phyloP scores from a whole-genome alignment of 1,284 basidiomycete species.

The Baeospora myosura region DNA sequence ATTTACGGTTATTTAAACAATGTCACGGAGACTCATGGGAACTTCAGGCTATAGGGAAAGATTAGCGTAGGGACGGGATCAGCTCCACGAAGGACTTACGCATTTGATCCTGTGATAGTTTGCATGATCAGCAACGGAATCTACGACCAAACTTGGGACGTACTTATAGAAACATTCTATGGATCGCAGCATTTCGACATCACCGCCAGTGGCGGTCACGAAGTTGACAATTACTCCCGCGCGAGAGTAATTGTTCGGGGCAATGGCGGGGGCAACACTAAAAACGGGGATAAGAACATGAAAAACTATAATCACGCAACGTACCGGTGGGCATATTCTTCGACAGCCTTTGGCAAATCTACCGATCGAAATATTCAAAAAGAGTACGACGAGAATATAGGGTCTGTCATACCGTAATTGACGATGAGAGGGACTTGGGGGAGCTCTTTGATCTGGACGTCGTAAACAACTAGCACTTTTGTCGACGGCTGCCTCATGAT shows the following conservation, averaged over 20 bases:
- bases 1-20: slow-evolving; percentile 55
- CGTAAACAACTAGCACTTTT: slow-evolving; percentile 84
- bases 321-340: slow-evolving; percentile 90
- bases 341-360: slow-evolving; percentile 92
- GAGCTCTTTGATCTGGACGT: slow-evolving; percentile 88
- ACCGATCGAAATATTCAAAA: slow-evolving; percentile 6
- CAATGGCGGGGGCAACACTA: slow-evolving; percentile 76
- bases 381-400: slow-evolving; percentile 1
- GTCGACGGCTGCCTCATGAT: slow-evolving; percentile 48
- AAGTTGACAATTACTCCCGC: slow-evolving; percentile 91
- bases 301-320: slow-evolving; percentile 13
- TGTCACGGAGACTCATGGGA: slow-evolving; percentile 78
- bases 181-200: slow-evolving; percentile 94
- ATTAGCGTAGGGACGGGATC: slow-evolving; percentile 8
- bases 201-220: slow-evolving; percentile 92
- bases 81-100: slow-evolving; percentile 41
- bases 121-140: slow-evolving; percentile 12
- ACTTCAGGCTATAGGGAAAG: slow-evolving; percentile 64
- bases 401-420: slow-evolving; percentile 65
- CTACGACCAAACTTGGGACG: slow-evolving; percentile 7
- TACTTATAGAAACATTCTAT: slow-evolving; percentile 97
- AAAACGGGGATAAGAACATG: slow-evolving; percentile 9
- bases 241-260: slow-evolving; percentile 67
- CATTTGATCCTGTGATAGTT: slow-evolving; percentile 69
- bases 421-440: slow-evolving; percentile 86